Conservation (phyloP, 2,329 filamentous ascomycete species). For the Trichoderma simmonsii region DNA sequence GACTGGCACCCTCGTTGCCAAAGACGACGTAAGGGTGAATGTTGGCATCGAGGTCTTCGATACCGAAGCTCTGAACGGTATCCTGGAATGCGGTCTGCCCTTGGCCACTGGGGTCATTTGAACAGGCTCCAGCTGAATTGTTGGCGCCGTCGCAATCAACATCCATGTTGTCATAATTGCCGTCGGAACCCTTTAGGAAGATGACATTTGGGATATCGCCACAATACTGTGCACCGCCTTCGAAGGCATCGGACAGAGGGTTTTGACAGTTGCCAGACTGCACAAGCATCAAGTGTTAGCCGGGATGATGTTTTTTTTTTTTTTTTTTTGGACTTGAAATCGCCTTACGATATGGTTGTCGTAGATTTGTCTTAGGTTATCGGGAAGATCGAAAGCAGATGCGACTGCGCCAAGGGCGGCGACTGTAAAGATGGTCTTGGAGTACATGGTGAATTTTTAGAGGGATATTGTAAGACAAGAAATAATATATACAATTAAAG, state of each 20-base stretch:
- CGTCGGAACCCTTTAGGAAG: constrained; percentile 27
- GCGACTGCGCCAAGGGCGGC: constrained; percentile 19
- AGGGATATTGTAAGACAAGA: neutral
- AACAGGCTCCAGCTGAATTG: neutral
- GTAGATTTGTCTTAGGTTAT: constrained; percentile 20
- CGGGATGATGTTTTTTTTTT: neutral
- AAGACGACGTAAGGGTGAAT: constrained; percentile 16
- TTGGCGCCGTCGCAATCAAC: constrained; percentile 19
- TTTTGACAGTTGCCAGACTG: constrained; percentile 32
- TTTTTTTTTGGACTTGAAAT: too few species aligned
- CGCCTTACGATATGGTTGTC: constrained; percentile 14
- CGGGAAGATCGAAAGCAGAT: constrained; percentile 19
- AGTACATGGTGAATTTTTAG: neutral
- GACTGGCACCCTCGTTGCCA: neutral
- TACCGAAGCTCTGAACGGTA: constrained; percentile 8
- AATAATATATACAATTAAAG: neutral
- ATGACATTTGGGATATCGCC: constrained; percentile 37
- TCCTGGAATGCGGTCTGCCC: constrained; percentile 12
- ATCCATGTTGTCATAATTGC: constrained; percentile 18
- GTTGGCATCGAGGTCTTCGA: constrained; percentile 15
- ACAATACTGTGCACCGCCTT: constrained; percentile 22
- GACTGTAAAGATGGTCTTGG: constrained; percentile 1
- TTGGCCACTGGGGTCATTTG: constrained; percentile 16
- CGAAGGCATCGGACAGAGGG: constrained; percentile 20
- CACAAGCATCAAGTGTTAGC: neutral